phyloP scores from a whole-genome alignment of 164 flowering plant genomes.

The Vitis vinifera region DNA sequence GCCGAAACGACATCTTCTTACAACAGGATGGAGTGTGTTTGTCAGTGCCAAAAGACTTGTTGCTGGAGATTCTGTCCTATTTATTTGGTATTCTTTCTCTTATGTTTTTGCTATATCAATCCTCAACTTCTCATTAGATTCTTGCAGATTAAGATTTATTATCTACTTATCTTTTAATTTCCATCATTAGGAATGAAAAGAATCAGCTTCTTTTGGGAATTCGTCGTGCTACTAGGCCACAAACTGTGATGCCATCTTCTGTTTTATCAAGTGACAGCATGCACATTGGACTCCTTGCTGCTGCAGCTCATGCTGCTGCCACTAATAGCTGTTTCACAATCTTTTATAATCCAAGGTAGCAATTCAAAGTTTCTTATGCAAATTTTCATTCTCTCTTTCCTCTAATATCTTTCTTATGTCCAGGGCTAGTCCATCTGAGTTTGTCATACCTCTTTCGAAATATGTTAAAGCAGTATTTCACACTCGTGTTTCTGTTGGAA shows the following conservation, averaged over 20 bases:
- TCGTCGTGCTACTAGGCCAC: constrained; percentile 83
- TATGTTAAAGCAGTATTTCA: constrained; percentile 79
- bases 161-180: neutral
- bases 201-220: constrained; percentile 86
- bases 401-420: constrained; percentile 10
- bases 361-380: neutral
- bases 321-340: constrained; percentile 86
- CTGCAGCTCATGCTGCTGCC: constrained; percentile 94
- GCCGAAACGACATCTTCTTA: constrained; percentile 88
- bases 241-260: constrained; percentile 90
- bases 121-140: neutral
- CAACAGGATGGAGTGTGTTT: constrained; percentile 92
- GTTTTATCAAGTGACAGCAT: constrained; percentile 92
- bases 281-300: constrained; percentile 94
- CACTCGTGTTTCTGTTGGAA: constrained; percentile 88
- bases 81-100: constrained; percentile 57
- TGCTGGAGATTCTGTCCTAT: constrained; percentile 86
- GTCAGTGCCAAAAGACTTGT: constrained; percentile 87
- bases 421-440: constrained; percentile 94
- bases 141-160: neutral
- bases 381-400: neutral
- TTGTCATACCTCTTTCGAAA: constrained; percentile 80
- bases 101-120: neutral
- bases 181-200: constrained; percentile 66
- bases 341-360: constrained; percentile 79